Evolutionary conservation across 495 filamentous ascomycete genomes (phyloP).

Genomic region (Neohortaea acidophila): DNA sequence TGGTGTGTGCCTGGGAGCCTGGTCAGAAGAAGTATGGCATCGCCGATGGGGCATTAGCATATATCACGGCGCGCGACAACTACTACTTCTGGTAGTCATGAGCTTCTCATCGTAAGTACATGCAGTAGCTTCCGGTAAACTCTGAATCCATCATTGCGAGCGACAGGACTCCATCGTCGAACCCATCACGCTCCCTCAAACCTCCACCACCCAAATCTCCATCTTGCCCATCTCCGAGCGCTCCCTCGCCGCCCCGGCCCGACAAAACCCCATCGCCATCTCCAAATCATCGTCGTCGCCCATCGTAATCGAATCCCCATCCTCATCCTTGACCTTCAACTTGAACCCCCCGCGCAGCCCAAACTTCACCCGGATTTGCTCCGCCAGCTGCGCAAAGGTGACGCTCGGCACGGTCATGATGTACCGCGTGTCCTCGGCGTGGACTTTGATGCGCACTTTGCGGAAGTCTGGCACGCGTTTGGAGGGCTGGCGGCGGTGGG

Average conservation of each 20-base stretch:
- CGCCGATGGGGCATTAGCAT: too few relatives aligned
- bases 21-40: too few relatives aligned
- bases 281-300: slow-evolving; percentile 93
- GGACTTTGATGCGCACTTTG: slow-evolving; percentile 78
- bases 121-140: too few relatives aligned
- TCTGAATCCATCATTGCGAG: too few relatives aligned
- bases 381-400: slow-evolving; percentile 60
- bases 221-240: slow-evolving; percentile 79
- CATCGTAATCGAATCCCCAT: slow-evolving; percentile 84
- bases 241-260: slow-evolving; percentile 53
- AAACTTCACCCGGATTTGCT: slow-evolving; percentile 72
- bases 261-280: slow-evolving; percentile 55
- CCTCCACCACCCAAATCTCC: slow-evolving; percentile 45
- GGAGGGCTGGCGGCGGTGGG: slow-evolving; percentile 21
- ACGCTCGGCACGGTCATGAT: slow-evolving; percentile 66
- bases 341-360: slow-evolving; percentile 52
- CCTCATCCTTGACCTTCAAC: slow-evolving; percentile 73
- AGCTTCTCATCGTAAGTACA: too few relatives aligned
- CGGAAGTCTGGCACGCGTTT: slow-evolving; percentile 31
- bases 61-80: too few relatives aligned
- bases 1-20: too few relatives aligned
- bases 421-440: slow-evolving; percentile 83
- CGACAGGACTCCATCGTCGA: too few relatives aligned
- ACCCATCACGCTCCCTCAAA: too few relatives aligned
- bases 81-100: too few relatives aligned